Conservation (phyloP, 345 rosid species). For the Brassica carinata region DNA sequence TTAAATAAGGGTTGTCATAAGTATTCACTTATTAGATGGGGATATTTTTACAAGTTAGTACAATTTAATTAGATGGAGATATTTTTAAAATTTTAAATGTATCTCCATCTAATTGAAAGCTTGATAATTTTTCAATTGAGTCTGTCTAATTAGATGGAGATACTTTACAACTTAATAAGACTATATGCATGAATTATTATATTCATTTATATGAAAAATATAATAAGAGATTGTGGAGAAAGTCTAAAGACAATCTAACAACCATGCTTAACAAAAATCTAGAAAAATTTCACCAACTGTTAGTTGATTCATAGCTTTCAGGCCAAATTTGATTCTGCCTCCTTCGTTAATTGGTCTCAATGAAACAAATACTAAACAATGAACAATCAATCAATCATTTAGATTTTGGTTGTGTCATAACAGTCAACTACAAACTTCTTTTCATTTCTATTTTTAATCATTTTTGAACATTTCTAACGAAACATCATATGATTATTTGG, state of each 20-base stretch:
- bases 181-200: background rate
- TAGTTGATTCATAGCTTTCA: slow-evolving; percentile 45
- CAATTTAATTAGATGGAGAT: background rate
- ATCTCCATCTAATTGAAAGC: background rate
- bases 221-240: slow-evolving; percentile 23
- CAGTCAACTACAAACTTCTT: slow-evolving; percentile 46
- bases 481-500: background rate
- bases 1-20: background rate
- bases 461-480: slow-evolving; percentile 1
- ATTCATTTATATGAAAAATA: background rate
- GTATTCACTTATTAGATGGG: slow-evolving; percentile 5
- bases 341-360: slow-evolving; percentile 21
- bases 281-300: slow-evolving; percentile 37
- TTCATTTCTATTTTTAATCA: slow-evolving; percentile 29
- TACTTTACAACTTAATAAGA: background rate
- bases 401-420: slow-evolving; percentile 34
- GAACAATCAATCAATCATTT: slow-evolving; percentile 30
- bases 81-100: background rate
- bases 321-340: slow-evolving; percentile 31
- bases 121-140: background rate
- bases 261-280: slow-evolving; percentile 26
- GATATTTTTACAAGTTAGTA: background rate
- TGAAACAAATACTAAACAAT: slow-evolving; percentile 15
- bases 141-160: slow-evolving; percentile 13
- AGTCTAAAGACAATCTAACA: slow-evolving; percentile 39